Evolutionary conservation across 2,329 filamentous ascomycete genomes (phyloP).

Genomic region (Diplodia mutila): DNA sequence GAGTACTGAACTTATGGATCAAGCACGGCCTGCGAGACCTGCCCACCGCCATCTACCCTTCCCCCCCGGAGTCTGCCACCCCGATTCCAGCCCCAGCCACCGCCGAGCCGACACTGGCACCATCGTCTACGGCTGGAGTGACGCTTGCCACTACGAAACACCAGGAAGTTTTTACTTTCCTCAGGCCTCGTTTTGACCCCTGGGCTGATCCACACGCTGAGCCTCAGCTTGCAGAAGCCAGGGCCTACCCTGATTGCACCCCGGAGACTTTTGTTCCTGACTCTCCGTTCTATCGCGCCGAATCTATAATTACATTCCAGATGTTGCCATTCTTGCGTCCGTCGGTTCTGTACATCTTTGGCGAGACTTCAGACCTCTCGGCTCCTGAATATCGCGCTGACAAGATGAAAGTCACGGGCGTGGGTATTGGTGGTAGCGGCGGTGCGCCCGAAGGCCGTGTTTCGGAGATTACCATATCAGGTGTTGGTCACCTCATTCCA

Average conservation of each 20-base stretch:
- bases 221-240: neutral
- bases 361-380: conserved; percentile 62
- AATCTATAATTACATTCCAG: conserved; percentile 60
- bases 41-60: conserved; percentile 63
- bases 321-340: conserved; percentile 66
- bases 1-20: conserved; percentile 76
- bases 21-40: conserved; percentile 74
- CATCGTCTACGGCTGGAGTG: conserved; percentile 47
- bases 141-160: conserved; percentile 83
- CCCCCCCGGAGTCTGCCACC: conserved; percentile 13
- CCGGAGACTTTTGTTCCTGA: conserved; percentile 38
- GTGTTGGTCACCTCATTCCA: conserved; percentile 77
- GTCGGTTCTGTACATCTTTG: conserved; percentile 71
- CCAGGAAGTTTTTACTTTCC: conserved; percentile 82
- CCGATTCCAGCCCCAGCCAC: conserved; percentile 7
- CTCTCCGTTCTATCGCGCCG: conserved; percentile 68
- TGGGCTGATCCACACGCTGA: conserved; percentile 4
- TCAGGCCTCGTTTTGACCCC: conserved; percentile 61
- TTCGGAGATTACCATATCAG: conserved; percentile 64
- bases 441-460: conserved; percentile 68
- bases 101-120: conserved; percentile 33
- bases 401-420: conserved; percentile 68
- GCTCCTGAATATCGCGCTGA: conserved; percentile 53
- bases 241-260: conserved; percentile 31
- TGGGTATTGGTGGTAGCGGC: conserved; percentile 69